Percentiles rank a stretch among this genome's conserved stretches.
Conservation (phyloP, 2,329 filamentous ascomycete species). For the Zalaria obscura region DNA sequence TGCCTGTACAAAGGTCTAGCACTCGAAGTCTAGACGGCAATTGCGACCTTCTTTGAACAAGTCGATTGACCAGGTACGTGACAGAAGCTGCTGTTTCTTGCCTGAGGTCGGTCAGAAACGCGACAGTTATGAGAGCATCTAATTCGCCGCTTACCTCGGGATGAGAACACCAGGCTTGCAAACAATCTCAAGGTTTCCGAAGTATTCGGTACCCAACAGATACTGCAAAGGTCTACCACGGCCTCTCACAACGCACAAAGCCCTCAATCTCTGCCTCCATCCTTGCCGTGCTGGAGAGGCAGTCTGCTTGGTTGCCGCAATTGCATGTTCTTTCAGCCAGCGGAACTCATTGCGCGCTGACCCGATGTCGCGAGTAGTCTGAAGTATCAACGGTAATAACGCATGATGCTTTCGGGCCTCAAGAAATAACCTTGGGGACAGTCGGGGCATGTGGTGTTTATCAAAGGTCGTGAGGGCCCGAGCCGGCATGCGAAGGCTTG, state of each 20-base stretch:
- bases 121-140: neutral
- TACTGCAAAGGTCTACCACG: conserved; percentile 77
- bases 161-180: conserved; percentile 73
- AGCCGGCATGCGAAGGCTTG: too few species aligned
- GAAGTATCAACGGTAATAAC: conserved; percentile 32
- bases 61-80: conserved; percentile 15
- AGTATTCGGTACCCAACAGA: conserved; percentile 74
- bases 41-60: conserved; percentile 11
- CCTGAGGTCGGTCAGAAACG: conserved; percentile 14
- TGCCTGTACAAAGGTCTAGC: conserved; percentile 80
- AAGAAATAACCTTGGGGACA: too few species aligned
- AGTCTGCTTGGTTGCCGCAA: conserved; percentile 7
- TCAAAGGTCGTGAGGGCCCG: too few species aligned
- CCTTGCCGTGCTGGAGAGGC: conserved; percentile 3
- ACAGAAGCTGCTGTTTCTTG: conserved; percentile 32
- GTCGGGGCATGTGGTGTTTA: too few species aligned
- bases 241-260: conserved; percentile 28
- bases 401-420: neutral
- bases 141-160: conserved; percentile 43
- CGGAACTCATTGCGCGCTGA: conserved; percentile 55
- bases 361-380: conserved; percentile 46
- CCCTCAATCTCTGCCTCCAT: conserved; percentile 9
- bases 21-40: conserved; percentile 36
- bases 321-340: conserved; percentile 51
- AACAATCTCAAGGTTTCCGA: conserved; percentile 66